Conservation (phyloP, 2,329 filamentous ascomycete genomes). For the Plenodomus tracheiphilus region DNA sequence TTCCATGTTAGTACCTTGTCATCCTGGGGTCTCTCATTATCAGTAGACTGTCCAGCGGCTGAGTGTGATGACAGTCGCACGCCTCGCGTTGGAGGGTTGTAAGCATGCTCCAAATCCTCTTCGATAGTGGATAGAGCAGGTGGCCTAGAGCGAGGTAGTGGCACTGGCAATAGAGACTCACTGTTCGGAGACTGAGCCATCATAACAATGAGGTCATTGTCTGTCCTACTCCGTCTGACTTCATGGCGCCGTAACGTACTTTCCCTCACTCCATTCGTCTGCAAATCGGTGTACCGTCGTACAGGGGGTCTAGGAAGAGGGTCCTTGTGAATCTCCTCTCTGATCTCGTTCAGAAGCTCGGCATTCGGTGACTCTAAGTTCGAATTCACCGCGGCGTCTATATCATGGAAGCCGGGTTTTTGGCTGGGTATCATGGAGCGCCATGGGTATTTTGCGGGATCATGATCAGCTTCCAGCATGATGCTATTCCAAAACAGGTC, state of each 20-base stretch:
- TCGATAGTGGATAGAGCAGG: background rate
- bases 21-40: background rate
- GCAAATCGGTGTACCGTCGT: background rate
- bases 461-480: slow-evolving; percentile 16
- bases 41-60: background rate
- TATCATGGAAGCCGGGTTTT: background rate
- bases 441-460: background rate
- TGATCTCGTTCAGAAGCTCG: slow-evolving; percentile 1
- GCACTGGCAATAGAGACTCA: background rate
- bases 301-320: background rate
- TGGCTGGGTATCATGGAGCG: background rate
- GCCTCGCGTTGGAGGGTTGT: background rate
- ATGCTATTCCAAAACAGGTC: slow-evolving; percentile 24
- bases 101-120: background rate
- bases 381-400: background rate
- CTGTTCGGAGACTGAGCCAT: background rate
- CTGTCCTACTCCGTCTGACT: background rate
- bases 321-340: slow-evolving; percentile 6
- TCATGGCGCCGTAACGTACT: background rate
- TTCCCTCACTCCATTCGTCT: background rate
- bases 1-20: slow-evolving; percentile 13
- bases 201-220: background rate
- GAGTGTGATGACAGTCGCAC: no score
- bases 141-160: background rate
- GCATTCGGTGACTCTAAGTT: background rate